phyloP scores from a whole-genome alignment of 106 monocot species.

The Dendrobium nobile region DNA sequence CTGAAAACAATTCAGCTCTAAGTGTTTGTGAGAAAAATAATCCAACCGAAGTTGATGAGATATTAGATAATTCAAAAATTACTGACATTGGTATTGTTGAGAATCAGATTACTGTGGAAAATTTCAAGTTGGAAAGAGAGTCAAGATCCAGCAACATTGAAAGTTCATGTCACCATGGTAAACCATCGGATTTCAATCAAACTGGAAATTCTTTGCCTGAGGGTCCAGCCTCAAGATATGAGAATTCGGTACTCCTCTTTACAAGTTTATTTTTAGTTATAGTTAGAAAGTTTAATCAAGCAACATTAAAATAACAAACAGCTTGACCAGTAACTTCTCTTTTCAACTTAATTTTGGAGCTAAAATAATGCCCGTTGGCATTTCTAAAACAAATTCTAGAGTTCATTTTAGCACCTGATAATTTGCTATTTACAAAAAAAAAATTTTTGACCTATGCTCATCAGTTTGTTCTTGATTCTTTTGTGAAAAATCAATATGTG shows the following conservation, averaged over 20 bases:
- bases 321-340: neutral
- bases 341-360: neutral
- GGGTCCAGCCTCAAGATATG: neutral
- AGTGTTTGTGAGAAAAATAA: slow-evolving; percentile 2
- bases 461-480: neutral
- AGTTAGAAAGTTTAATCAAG: neutral
- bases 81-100: neutral
- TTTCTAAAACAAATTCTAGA: neutral
- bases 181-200: neutral
- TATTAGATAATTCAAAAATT: neutral
- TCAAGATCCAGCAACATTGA: neutral
- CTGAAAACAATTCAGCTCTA: neutral
- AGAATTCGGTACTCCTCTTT: slow-evolving; percentile 1
- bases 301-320: neutral
- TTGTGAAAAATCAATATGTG: neutral
- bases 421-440: neutral
- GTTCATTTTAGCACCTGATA: slow-evolving; percentile 2
- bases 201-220: neutral
- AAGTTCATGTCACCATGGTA: neutral
- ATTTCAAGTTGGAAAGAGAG: neutral
- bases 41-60: neutral
- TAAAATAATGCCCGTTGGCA: neutral
- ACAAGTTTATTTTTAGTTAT: neutral
- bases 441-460: neutral
- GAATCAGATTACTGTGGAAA: neutral